These are phyloP conservation scores for Vaucheria bursata DNA, from an alignment of 352 stramenopile genomes.

Conservation along the genomic window DNA sequence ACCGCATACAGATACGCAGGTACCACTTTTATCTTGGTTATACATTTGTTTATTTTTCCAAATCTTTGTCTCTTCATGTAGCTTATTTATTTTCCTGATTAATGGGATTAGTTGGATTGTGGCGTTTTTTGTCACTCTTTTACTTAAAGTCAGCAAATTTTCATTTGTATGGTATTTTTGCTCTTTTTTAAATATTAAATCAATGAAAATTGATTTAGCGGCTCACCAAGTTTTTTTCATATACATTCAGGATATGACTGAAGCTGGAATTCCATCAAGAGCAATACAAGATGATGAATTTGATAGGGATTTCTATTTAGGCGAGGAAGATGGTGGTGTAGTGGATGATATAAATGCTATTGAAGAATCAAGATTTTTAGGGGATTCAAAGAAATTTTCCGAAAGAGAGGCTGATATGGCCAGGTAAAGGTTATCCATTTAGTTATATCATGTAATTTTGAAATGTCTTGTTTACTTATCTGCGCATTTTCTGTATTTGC, in stretches of 20 bases:
- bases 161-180: too few relatives aligned
- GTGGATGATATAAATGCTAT: slow-evolving; percentile 65
- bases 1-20: too few relatives aligned
- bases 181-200: too few relatives aligned
- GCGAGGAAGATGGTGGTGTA: slow-evolving; percentile 26
- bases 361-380: slow-evolving; percentile 71
- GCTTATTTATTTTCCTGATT: too few relatives aligned
- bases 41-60: too few relatives aligned
- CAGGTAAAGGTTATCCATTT: slow-evolving; percentile 60
- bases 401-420: slow-evolving; percentile 77
- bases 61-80: too few relatives aligned
- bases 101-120: too few relatives aligned
- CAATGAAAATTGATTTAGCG: too few relatives aligned
- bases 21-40: too few relatives aligned
- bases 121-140: too few relatives aligned
- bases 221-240: too few relatives aligned
- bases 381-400: slow-evolving; percentile 75
- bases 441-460: slow-evolving; percentile 37
- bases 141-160: too few relatives aligned
- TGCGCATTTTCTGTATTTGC: neutral
- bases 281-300: slow-evolving; percentile 39
- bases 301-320: slow-evolving; percentile 42
- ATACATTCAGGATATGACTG: neutral
- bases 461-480: neutral
- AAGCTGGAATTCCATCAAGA: neutral